Evolutionary conservation across 108 stramenopile genomes (phyloP).

Genomic region (Tribonema minus): DNA sequence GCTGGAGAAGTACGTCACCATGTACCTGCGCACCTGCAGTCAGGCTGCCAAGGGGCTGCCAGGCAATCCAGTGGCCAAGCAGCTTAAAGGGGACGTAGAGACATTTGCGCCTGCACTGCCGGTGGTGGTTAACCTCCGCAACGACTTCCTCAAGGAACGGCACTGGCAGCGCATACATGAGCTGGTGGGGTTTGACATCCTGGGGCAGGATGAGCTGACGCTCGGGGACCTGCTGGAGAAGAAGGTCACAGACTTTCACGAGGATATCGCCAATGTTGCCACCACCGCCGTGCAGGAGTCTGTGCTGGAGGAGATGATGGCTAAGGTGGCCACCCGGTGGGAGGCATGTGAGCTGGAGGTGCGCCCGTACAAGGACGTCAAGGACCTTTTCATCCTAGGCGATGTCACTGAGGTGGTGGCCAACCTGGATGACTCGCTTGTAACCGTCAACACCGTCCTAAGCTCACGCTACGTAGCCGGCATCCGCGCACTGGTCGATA

Average conservation of each 20-base stretch:
- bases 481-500: slow-evolving; percentile 58
- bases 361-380: slow-evolving; percentile 57
- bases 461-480: slow-evolving; percentile 63
- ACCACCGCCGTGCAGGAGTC: slow-evolving; percentile 63
- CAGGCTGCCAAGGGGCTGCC: slow-evolving; percentile 60
- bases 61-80: slow-evolving; percentile 55
- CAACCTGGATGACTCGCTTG: slow-evolving; percentile 65
- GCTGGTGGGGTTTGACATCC: slow-evolving; percentile 59
- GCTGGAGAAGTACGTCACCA: slow-evolving; percentile 57
- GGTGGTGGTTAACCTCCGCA: slow-evolving; percentile 60
- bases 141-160: slow-evolving; percentile 50
- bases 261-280: slow-evolving; percentile 56
- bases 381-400: slow-evolving; percentile 67
- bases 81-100: slow-evolving; percentile 57
- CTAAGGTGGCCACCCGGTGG: slow-evolving; percentile 59
- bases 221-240: slow-evolving; percentile 60
- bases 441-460: slow-evolving; percentile 67
- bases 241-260: slow-evolving; percentile 50
- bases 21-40: slow-evolving; percentile 48
- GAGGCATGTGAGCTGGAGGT: slow-evolving; percentile 52
- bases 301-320: slow-evolving; percentile 64
- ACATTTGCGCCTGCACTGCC: slow-evolving; percentile 58
- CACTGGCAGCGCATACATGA: slow-evolving; percentile 65
- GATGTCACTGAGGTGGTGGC: slow-evolving; percentile 59
- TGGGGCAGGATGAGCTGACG: slow-evolving; percentile 54